Conservation (phyloP, 192 early-diverging fungal species). For the Entophlyctis luteolus region DNA sequence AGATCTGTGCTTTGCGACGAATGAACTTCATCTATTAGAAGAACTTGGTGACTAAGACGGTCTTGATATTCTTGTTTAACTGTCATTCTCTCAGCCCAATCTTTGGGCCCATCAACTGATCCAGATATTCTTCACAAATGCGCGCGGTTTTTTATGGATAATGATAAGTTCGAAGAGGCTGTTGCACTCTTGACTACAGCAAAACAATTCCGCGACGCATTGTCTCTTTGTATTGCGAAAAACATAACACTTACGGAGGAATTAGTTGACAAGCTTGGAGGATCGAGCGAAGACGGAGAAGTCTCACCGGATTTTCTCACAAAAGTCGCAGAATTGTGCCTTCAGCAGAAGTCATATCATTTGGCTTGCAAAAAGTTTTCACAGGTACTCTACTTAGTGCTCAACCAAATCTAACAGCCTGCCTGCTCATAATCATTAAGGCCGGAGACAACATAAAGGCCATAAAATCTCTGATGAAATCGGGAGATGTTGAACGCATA, state of each 20-base stretch:
- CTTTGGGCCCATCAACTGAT: slow-evolving; percentile 33
- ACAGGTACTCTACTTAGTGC: slow-evolving; percentile 20
- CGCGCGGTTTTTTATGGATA: slow-evolving; percentile 29
- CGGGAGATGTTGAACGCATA: slow-evolving; percentile 54
- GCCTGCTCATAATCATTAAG: slow-evolving; percentile 10
- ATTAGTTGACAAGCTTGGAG: slow-evolving; percentile 32
- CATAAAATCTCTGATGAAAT: slow-evolving; percentile 51
- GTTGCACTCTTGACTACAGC: slow-evolving; percentile 31
- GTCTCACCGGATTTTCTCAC: slow-evolving; percentile 14
- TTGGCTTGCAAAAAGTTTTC: slow-evolving; percentile 56
- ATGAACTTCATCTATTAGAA: slow-evolving; percentile 36
- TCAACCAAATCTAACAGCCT: background rate
- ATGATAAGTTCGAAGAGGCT: slow-evolving; percentile 31
- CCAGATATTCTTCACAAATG: slow-evolving; percentile 30
- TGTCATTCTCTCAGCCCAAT: too few relatives aligned
- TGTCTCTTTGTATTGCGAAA: slow-evolving; percentile 36
- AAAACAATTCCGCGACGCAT: slow-evolving; percentile 40
- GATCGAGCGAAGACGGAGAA: slow-evolving; percentile 7
- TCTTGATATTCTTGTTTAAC: too few relatives aligned
- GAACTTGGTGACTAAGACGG: slow-evolving; percentile 44
- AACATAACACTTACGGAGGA: slow-evolving; percentile 47
- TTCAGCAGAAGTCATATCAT: slow-evolving; percentile 42
- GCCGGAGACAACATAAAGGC: slow-evolving; percentile 52
- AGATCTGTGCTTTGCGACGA: slow-evolving; percentile 44
- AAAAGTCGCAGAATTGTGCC: slow-evolving; percentile 39